Percentiles rank a stretch among this genome's conserved stretches.
Conservation (phyloP, 768 basidiomycete genomes). For the Termitomyces sp. region DNA sequence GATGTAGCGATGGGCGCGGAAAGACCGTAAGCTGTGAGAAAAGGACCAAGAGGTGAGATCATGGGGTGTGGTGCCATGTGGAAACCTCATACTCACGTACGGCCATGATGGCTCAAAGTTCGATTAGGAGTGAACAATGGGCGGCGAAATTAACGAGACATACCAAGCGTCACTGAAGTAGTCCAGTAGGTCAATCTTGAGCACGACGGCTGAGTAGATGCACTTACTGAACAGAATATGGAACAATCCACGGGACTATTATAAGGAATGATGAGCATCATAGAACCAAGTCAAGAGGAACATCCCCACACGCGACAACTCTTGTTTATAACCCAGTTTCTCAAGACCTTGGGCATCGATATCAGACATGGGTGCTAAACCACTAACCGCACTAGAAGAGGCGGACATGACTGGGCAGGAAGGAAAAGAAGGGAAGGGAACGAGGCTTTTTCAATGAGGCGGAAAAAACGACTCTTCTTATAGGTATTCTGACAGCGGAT, state of each 20-base stretch:
- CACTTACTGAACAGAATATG: slow-evolving; percentile 51
- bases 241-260: slow-evolving; percentile 42
- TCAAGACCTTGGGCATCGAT: slow-evolving; percentile 30
- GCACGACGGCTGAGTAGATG: background rate
- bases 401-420: background rate
- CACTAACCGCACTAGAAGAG: background rate
- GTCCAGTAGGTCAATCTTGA: background rate
- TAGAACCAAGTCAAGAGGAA: background rate
- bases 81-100: slow-evolving; percentile 39
- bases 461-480: background rate
- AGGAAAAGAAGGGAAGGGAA: background rate
- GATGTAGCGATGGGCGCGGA: slow-evolving; percentile 51
- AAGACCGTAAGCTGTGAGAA: slow-evolving; percentile 44
- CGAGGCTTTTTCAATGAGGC: background rate
- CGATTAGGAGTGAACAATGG: slow-evolving; percentile 1
- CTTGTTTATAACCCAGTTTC: slow-evolving; percentile 50
- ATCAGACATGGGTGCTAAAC: background rate
- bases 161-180: slow-evolving; percentile 42
- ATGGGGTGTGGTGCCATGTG: background rate
- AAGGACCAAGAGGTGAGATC: background rate
- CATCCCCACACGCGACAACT: slow-evolving; percentile 41
- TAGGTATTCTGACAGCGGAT: background rate
- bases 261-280: background rate
- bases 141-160: slow-evolving; percentile 3
- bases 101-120: slow-evolving; percentile 46